These are phyloP conservation scores for Ascochyta fabae DNA, from an alignment of 2,329 filamentous ascomycete species.

Conservation along the genomic window DNA sequence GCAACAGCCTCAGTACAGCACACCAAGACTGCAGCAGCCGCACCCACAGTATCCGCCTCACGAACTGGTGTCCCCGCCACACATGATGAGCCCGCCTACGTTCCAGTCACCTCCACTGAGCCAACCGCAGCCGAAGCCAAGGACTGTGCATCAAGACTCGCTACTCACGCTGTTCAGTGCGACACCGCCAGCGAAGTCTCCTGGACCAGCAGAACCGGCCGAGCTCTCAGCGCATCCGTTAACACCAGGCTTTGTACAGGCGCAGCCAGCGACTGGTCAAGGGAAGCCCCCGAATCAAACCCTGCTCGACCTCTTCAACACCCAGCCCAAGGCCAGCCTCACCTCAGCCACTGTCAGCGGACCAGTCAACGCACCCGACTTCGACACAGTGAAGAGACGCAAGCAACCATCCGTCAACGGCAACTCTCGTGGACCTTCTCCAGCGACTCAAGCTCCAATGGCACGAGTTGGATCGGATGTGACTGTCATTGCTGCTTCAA, in stretches of 20 bases:
- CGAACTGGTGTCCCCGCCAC: constrained; percentile 36
- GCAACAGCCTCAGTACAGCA: constrained; percentile 28
- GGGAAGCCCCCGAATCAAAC: constrained; percentile 25
- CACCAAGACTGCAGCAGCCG: constrained; percentile 32
- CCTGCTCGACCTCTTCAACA: constrained; percentile 28
- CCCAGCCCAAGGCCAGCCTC: constrained; percentile 29
- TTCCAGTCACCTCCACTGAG: constrained; percentile 39
- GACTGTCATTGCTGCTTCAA: constrained; percentile 9
- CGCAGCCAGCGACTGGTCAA: constrained; percentile 28
- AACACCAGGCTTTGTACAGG: constrained; percentile 41
- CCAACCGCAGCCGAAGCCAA: constrained; percentile 45
- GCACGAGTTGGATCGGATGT: constrained; percentile 17
- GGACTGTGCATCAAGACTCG: constrained; percentile 53
- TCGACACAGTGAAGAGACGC: constrained; percentile 48
- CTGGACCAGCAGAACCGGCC: constrained; percentile 45
- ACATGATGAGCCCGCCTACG: constrained; percentile 37
- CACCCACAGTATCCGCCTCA: constrained; percentile 29
- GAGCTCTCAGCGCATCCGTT: constrained; percentile 56
- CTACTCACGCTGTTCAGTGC: constrained; percentile 55
- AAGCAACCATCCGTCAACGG: constrained; percentile 29
- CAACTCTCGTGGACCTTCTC: constrained; percentile 39
- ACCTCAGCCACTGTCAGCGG: constrained; percentile 52
- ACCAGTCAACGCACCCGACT: constrained; percentile 52
- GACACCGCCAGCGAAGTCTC: constrained; percentile 30
- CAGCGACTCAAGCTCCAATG: constrained; percentile 23